Base-by-base conservation (phyloP, 495 filamentous ascomycete species). In the Penicillium canescens region DNA sequence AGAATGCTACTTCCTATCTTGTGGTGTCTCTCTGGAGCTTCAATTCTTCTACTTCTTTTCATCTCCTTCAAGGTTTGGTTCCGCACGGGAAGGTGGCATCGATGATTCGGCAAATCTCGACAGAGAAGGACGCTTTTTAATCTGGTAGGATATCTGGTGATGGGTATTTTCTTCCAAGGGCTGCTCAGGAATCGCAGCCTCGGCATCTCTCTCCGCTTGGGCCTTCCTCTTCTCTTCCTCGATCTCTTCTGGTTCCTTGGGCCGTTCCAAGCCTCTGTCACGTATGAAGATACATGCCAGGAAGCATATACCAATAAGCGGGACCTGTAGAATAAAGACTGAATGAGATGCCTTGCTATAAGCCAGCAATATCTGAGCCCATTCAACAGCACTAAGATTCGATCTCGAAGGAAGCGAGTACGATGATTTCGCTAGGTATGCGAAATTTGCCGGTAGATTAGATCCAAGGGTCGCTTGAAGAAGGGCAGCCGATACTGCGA, bases 401-500 rank as follows among this genome's bases (percentile, higher is more conserved):
- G 63, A 58, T 33, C 63, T 39, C 12, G 66, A 52, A 1, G 77
- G 76, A 12, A 74, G 58, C 3, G 75, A 67, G 51, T 78, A 81
- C 2, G 74, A 65, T 7, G 72, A 77, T 6, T 74, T 52, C 6
- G 72, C 65, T 36, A 81, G 42, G 52, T 73, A 54, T 23, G 73
- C 55, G 23, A 78, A 71, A n/a, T 63, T 61, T 2, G 38, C 53
- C 0, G 78, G 79, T 0, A 84, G 66, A 28, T 76, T 66, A 6
- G 70, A 70, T 14, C 70, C 69, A 24, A 87, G 65, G 2, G 74
- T 73, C 21, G 74, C 77, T 36, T 81, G 76, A 31, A 86, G 63
- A 1, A 86, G 62, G 3, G 82, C 81, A 3, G 82, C 80, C 0
- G 80, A 82, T n/a, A 85, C 63, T 0, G 83, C 81, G 3, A 88